Base-by-base conservation (phyloP, 768 basidiomycete species). In the Pleurotus tuber-regium region DNA sequence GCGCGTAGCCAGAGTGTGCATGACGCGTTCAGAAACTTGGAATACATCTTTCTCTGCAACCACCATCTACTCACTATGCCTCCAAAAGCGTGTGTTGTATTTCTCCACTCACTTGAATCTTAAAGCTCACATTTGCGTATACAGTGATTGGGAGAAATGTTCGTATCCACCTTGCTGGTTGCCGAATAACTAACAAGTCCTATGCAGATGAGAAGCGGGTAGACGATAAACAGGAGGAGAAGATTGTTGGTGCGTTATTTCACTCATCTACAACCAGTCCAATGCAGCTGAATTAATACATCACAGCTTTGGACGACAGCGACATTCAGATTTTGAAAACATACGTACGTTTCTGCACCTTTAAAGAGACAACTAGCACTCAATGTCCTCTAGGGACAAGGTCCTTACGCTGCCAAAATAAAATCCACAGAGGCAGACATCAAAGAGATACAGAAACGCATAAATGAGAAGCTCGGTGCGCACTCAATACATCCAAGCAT, bases 321-420 rank as follows among this genome's bases (percentile, higher is more conserved):
- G 97, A 98, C 66, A 99, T 99, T 44, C 96, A 98, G 68, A 97
- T 99, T 59, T 83, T 99, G 57, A 97, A 98, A 76, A 99, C 96
- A 54, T 98, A 98, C 69, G 96, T 92, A 69, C 54, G 85, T 59
- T 23, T 29, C 7, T 47, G 16, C 46, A 28, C 38, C n/a, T n/a
- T n/a, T n/a, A n/a, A n/a, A n/a, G n/a, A n/a, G n/a, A n/a, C n/a
- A n/a, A n/a, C n/a, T n/a, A n/a, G n/a, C n/a, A n/a, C 50, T 39
- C 43, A 42, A 31, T 50, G 39, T 14, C 44, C 35, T 51, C 19
- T 65, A 98, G 94, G 96, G 97, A 49, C 96, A 98, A 89, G 97
- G 97, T 51, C 95, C 97, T 50, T 99, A 99, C 65, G 94, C 94
- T 0, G 72, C 77, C 25, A 83, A 86, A 57, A 75, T 98, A 43